Evolutionary conservation across 1,284 basidiomycete genomes (phyloP).

Genomic region (Heliocybe sulcata): DNA sequence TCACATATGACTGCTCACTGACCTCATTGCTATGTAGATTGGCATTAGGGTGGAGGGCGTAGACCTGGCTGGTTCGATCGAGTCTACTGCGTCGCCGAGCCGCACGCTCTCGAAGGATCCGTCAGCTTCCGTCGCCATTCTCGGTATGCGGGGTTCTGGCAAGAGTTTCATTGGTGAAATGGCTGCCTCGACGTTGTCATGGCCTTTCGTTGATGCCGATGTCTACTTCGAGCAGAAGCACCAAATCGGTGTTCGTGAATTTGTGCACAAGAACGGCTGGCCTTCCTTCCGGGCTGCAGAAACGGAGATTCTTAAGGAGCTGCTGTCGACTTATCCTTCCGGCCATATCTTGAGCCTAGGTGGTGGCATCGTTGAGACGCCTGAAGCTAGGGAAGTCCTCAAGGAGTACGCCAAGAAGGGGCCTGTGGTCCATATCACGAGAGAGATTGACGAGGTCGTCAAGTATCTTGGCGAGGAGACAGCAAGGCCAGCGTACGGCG

Average conservation of each 20-base stretch:
- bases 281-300: conserved; percentile 67
- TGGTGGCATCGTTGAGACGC: conserved; percentile 90
- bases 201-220: conserved; percentile 88
- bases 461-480: conserved; percentile 76
- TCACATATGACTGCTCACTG: conserved; percentile 3
- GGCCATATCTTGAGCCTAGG: conserved; percentile 87
- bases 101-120: conserved; percentile 29
- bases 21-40: conserved; percentile 46
- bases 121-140: conserved; percentile 72
- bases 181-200: conserved; percentile 68
- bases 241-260: conserved; percentile 63
- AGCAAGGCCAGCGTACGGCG: conserved; percentile 81
- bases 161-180: conserved; percentile 87
- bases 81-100: conserved; percentile 36
- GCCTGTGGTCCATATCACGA: conserved; percentile 66
- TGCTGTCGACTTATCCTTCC: conserved; percentile 49
- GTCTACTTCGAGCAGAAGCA: conserved; percentile 67
- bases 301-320: conserved; percentile 47
- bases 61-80: conserved; percentile 47
- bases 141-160: conserved; percentile 97
- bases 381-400: conserved; percentile 66
- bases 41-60: conserved; percentile 86
- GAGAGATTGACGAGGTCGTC: conserved; percentile 67
- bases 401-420: conserved; percentile 59
- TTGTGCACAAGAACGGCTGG: conserved; percentile 76